Evolutionary conservation across 176 grass and related monocot genomes (phyloP).

Genomic region (Leersia perrieri): DNA sequence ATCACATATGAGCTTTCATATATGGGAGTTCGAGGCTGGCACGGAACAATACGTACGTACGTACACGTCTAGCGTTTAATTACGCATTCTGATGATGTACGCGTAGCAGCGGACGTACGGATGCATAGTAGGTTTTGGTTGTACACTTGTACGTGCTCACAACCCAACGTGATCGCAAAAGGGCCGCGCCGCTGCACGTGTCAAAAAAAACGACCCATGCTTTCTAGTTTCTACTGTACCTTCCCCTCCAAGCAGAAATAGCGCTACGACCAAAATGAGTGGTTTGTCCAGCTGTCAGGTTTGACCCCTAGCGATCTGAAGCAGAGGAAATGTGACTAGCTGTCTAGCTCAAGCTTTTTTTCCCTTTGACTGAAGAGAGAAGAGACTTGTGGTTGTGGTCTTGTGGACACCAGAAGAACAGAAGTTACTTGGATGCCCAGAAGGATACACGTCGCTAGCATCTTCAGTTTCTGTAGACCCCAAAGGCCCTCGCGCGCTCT

Average conservation of each 20-base stretch:
- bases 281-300: too few species aligned
- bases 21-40: not conserved
- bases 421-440: constrained; percentile 20
- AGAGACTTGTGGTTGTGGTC: too few species aligned
- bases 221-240: too few species aligned
- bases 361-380: not conserved
- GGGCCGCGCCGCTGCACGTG: too few species aligned
- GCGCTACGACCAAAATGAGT: too few species aligned
- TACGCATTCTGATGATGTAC: too few species aligned
- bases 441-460: not conserved
- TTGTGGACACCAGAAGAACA: not conserved
- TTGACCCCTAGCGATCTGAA: too few species aligned
- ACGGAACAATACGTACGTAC: not conserved
- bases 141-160: not conserved
- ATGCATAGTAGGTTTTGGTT: too few species aligned
- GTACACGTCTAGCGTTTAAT: too few species aligned
- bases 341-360: not conserved
- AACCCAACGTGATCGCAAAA: not conserved
- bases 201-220: too few species aligned
- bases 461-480: not conserved
- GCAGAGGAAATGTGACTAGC: not conserved
- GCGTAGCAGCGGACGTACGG: too few species aligned
- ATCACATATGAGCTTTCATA: not conserved
- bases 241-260: not conserved
- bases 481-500: too few species aligned